A percentile compares a stretch with the other conserved stretches of the same genome.
Evolutionary conservation across 768 basidiomycete genomes (phyloP).

Genomic region (Chalciporus sphaerocephalus): DNA sequence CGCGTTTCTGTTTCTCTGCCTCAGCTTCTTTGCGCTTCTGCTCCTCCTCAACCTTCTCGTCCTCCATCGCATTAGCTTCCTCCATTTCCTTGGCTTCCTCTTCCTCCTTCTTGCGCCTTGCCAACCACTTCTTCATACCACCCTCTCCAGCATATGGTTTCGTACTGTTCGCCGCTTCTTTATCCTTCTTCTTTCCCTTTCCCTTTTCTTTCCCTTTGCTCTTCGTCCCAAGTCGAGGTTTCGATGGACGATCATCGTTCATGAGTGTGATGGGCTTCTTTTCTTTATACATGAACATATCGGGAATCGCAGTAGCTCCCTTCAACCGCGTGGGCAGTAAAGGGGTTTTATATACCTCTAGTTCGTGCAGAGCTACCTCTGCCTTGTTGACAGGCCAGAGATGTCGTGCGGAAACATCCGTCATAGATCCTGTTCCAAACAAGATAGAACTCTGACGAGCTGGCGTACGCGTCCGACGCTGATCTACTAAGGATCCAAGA

Average conservation of each 20-base stretch:
- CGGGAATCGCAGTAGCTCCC: conserved; percentile 44
- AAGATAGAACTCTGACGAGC: conserved; percentile 50
- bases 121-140: conserved; percentile 73
- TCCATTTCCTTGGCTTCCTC: conserved; percentile 42
- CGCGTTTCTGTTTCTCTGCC: conserved; percentile 15
- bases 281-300: conserved; percentile 58
- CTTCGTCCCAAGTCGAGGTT: conserved; percentile 45
- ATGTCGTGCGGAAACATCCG: conserved; percentile 29
- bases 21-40: conserved; percentile 18
- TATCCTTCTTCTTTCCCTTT: conserved; percentile 34
- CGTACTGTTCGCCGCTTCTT: conserved; percentile 43
- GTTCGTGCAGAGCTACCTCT: conserved; percentile 63
- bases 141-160: conserved; percentile 80
- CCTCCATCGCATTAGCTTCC: conserved; percentile 32
- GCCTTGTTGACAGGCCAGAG: conserved; percentile 46
- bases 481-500: conserved; percentile 56
- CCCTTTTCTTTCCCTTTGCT: conserved; percentile 33
- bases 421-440: conserved; percentile 38
- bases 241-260: conserved; percentile 52
- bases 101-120: conserved; percentile 55
- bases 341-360: conserved; percentile 78
- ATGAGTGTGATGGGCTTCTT: conserved; percentile 48
- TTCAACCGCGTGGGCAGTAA: conserved; percentile 58
- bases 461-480: conserved; percentile 46
- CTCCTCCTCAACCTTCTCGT: conserved; percentile 31